Evolutionary conservation across 345 rosid genomes (phyloP).

Genomic region (Salix viminalis): DNA sequence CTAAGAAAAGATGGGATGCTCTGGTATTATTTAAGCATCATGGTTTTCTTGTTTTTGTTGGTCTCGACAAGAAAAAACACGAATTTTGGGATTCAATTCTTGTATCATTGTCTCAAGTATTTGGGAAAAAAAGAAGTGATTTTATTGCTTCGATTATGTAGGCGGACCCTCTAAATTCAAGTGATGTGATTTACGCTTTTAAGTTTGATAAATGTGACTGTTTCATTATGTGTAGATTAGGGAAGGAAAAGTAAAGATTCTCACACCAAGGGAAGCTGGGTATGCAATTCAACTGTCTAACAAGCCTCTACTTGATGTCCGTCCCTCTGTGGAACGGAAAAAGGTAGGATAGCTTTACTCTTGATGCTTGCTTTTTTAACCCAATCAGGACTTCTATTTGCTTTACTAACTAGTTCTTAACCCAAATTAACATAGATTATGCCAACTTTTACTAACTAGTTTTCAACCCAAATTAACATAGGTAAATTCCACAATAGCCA

Average conservation of each 20-base stretch:
- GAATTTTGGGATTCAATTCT: not conserved
- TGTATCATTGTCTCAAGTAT: not conserved
- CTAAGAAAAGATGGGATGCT: slow-evolving; percentile 91
- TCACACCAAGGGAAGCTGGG: slow-evolving; percentile 83
- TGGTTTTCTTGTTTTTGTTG: not conserved
- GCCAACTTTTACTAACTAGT: not conserved
- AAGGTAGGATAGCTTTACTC: slow-evolving; percentile 40
- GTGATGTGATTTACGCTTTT: slow-evolving; percentile 9
- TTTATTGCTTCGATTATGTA: slow-evolving; percentile 4
- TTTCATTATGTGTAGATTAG: slow-evolving; percentile 47
- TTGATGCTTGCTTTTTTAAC: not conserved
- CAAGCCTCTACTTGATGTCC: slow-evolving; percentile 79
- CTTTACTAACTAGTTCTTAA: not conserved
- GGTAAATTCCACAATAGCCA: not conserved
- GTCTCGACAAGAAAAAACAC: not conserved
- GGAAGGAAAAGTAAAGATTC: slow-evolving; percentile 76
- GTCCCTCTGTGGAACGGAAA: slow-evolving; percentile 61
- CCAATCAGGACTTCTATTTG: not conserved
- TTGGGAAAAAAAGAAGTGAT: not conserved
- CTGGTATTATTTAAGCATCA: slow-evolving; percentile 39
- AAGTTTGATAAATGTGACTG: slow-evolving; percentile 7
- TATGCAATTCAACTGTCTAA: slow-evolving; percentile 81
- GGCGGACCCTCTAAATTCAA: not conserved
- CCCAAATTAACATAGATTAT: not conserved
- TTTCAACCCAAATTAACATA: not conserved